Base-by-base conservation (phyloP, 2,329 filamentous ascomycete species). In the Colletotrichum chlorophyti region DNA sequence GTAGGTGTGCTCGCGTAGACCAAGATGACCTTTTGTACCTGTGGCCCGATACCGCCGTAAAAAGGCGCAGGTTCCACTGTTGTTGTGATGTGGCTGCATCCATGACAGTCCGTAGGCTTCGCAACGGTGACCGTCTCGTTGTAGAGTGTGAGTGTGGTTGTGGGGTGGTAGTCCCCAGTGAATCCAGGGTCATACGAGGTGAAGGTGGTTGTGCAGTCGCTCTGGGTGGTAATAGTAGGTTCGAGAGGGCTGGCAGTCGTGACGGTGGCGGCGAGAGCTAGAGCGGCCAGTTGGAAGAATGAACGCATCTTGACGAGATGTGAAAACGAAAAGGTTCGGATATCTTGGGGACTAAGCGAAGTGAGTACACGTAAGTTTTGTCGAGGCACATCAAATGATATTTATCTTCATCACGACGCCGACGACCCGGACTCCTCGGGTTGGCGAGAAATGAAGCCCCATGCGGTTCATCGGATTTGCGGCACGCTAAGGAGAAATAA, bases 1-100 rank as follows among this genome's bases (percentile, higher is more conserved):
- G 54, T 48, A 5, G 54, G 49, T 19, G 29, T 19, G 6, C 35
- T 41, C n/a, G 54, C 54, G 15, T 24, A 5, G 17, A 58, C 35
- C 2, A 19, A 42, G 17, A 54, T 15, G 23, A 48, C 42, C 12
- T 58, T 24, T 9, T 15, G 11, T 5, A 54, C 19, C 34, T 34
- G 7, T 5, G 54, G 54, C 7, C 54, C 49, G 6, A 41, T 23
- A 5, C 54, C 54, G 4, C 54, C 54, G 49, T 50, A 58, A 14
- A 26, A 42, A 2, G 49, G 50, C n/a, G 41, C 34, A 2, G 3
- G 41, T 24, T 21, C 49, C 10, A 37, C 19, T 1, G 41, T 47
- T 2, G 50, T 35, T 0, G 35, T 47, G 9, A 58, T 26, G 14
- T 58, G 29, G 9, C 14, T 15, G 17, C 54, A 58, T 15, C 54